These are phyloP conservation scores for Albifimbria verrucaria DNA, from an alignment of 2,329 filamentous ascomycete species.

Conservation along the genomic window DNA sequence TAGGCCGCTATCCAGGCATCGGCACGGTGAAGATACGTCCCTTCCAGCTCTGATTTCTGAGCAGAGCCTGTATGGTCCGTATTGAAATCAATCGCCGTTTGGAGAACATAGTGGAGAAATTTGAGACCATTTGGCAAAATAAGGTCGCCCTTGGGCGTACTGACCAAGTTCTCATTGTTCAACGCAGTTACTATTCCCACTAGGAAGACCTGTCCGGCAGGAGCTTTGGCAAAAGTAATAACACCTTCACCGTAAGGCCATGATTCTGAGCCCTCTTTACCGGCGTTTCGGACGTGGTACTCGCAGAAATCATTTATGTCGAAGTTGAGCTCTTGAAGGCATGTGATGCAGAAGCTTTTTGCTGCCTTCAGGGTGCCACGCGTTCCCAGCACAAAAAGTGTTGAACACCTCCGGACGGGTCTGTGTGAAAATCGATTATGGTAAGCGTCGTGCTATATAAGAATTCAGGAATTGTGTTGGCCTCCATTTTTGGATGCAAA, in stretches of 20 bases:
- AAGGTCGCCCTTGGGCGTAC: conserved; percentile 12
- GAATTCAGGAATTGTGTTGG: conserved; percentile 22
- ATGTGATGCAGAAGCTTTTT: conserved; percentile 29
- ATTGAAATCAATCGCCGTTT: conserved; percentile 39
- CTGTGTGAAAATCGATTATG: conserved; percentile 22
- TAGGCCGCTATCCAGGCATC: conserved; percentile 32
- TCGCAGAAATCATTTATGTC: conserved; percentile 31
- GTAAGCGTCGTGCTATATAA: conserved; percentile 35
- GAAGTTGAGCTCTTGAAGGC: conserved; percentile 32
- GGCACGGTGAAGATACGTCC: conserved; percentile 28
- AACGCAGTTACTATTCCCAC: conserved; percentile 33
- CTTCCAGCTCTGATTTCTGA: conserved; percentile 36
- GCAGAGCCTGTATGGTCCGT: conserved; percentile 28
- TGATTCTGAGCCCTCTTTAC: neutral
- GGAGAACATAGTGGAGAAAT: conserved; percentile 37
- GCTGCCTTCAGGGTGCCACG: conserved; percentile 32
- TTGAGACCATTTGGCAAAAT: conserved; percentile 20
- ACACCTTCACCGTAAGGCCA: conserved; percentile 37
- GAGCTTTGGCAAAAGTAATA: conserved; percentile 32
- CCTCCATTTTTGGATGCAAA: neutral
- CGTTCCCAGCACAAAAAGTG: conserved; percentile 34
- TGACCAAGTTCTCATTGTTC: conserved; percentile 28
- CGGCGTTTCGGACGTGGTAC: conserved; percentile 21
- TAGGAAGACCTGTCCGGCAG: conserved; percentile 32
- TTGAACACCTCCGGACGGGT: conserved; percentile 22